Base-by-base conservation (phyloP, 1,284 basidiomycete genomes). In the Tremellales sp. region DNA sequence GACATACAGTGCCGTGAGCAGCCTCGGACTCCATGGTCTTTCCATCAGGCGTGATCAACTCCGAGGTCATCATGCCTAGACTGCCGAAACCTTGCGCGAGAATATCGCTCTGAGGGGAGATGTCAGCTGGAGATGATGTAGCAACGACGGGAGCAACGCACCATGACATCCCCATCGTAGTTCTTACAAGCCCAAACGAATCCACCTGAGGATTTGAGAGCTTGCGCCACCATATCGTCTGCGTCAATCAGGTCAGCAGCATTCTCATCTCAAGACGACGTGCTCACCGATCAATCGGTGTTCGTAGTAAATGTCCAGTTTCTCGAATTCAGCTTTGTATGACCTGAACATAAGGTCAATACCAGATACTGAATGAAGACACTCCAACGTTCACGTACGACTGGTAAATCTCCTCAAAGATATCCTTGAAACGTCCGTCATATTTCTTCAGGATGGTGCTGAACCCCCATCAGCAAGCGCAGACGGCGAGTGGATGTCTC, bases 181-280 rank as follows among this genome's bases (percentile, higher is more conserved):
- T 94, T 94, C 81, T 95, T 97, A 74, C 83, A 85, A 4, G 94
- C 94, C 93, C 91, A 95, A 18, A 97, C 87, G 75, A 95, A 98
- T 37, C 94, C 94, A 45, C 94, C 94, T 1, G 85, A 83, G 19
- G 87, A 91, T 77, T 98, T 99, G 82, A 98, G 85, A 37, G 81
- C 90, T 72, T 97, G 92, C 4, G 94, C 94, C 38, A 97, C 93
- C 91, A 95, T 94, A 76, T 94, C 87, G 69, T 90, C 86, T 74
- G 85, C 85, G 46, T 85, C 79, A 12, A n/a, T 9, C 28, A 39
- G 10, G 34, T 43, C 33, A 43, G 37, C 40, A 16, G 4, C 16
- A 12, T n/a, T 18, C 10, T 12, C n/a, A n/a, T n/a, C n/a, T 8
- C 33, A 1, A 4, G 19, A 40, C 21, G 8, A 13, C 27, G 16